Base-by-base conservation (phyloP, 1,284 basidiomycete genomes). In the Irpex sp. region DNA sequence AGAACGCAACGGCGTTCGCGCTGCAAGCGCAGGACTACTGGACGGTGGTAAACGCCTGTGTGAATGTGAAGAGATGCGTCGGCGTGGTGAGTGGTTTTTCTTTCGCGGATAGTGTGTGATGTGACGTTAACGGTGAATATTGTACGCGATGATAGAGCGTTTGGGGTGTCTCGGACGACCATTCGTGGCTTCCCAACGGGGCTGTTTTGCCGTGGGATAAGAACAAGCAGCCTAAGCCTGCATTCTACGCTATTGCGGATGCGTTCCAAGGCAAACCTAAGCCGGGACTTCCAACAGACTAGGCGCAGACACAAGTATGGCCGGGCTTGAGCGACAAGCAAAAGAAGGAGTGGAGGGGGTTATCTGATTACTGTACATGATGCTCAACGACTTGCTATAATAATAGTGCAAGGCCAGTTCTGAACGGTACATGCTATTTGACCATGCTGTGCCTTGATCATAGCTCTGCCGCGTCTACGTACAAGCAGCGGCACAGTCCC, bases 101-200 rank as follows among this genome's bases (percentile, higher is more conserved):
- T 56, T 23, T 56, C 39, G 53, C 19, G n/a, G 16, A 18, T 33
- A 23, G 19, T 35, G 28, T 28, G 28, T 28, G 16, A 23, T 53
- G 18, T 48, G 58, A 16, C 19, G 28, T 21, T 47, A 10, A 6
- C 21, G 49, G 10, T 19, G 6, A 6, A 19, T 4, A n/a, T 4
- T 54, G 2, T 28, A 54, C 52, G 14, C 23, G 23, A 28, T 28
- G 16, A 36, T 35, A 63, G 62, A 58, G 37, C 21, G 57, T 58
- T n/a, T 63, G 62, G 62, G 62, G 62, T 45, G 62, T 63, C 1
- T 63, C 62, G 10, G 62, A 63, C 57, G 59, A 63, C 23, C 62
- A 63, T 47, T 63, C 62, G 35, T 63, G 62, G 62, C 39, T 63
- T 16, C 62, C 62, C 1, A 48, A 60, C 45, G 62, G 59, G 5